Evolutionary conservation across 1,284 basidiomycete species (phyloP), one percentile per base, ranked within the genome.

Genomic region (Ganoderma multipileum): DNA sequence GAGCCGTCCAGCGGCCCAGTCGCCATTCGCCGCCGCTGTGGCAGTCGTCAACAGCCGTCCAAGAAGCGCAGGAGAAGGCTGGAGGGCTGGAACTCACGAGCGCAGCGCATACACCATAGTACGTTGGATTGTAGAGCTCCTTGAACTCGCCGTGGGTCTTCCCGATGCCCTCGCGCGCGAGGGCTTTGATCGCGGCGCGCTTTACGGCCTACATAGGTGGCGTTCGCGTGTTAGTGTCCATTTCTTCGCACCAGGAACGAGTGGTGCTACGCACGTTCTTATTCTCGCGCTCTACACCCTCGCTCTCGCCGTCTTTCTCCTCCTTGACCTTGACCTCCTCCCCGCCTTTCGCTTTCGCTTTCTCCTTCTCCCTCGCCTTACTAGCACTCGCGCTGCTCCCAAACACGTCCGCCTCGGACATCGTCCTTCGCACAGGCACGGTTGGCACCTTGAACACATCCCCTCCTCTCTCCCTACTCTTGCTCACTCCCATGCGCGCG

Each of bases 1-100:
- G n/a, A 83, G 82, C 44, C 83, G 85, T 69, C 87, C 86, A 64
- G 90, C 88, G 50, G 85, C 86, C 38, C 89, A 90, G 76, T 96
- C 93, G 20, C 87, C 91, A 74, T 90, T 86, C 67, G 60, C 16
- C 65, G 84, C 88, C 79, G 92, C 95, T 68, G 79, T 18, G 23
- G 18, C 52, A 14, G 3, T 12, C n/a, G 16, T 61, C 18, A 58
- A 70, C 52, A 20, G n/a, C 61, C 23, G 23, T 26, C 47, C 47
- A 12, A 5, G 20, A 5, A 12, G 3, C n/a, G n/a, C n/a, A n/a
- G n/a, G n/a, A n/a, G n/a, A n/a, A n/a, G n/a, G n/a, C n/a, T n/a
- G n/a, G n/a, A n/a, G n/a, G n/a, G n/a, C n/a, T n/a, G n/a, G n/a
- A n/a, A 72, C 79, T 11, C 33, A 81, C 81, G 69, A 82, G 50